These are phyloP conservation scores for Phytophthora podocarpi DNA, from an alignment of 352 stramenopile genomes.

Conservation along the genomic window DNA sequence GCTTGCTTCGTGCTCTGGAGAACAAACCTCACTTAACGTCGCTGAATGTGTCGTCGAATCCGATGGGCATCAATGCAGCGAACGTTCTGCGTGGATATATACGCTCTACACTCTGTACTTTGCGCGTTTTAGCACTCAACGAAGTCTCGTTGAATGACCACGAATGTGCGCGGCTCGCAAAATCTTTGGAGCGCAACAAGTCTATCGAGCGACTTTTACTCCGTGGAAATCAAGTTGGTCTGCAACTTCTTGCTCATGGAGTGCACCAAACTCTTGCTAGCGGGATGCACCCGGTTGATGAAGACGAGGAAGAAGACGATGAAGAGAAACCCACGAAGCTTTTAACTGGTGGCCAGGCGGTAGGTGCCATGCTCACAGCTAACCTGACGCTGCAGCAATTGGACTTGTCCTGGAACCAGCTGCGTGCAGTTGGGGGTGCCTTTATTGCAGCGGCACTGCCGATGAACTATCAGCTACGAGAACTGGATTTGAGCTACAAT, in stretches of 20 bases:
- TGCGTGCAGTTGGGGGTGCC: slow-evolving; percentile 44
- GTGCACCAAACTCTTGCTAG: too few relatives aligned
- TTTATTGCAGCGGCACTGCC: slow-evolving; percentile 59
- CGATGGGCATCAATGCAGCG: slow-evolving; percentile 51
- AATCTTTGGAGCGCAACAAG: slow-evolving; percentile 76
- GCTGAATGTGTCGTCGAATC: slow-evolving; percentile 69
- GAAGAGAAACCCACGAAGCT: slow-evolving; percentile 11
- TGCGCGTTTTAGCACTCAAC: slow-evolving; percentile 59
- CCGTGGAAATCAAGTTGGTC: slow-evolving; percentile 75
- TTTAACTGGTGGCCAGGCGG: slow-evolving; percentile 69
- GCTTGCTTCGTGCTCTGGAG: slow-evolving; percentile 58
- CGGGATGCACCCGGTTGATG: neutral
- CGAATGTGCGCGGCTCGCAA: slow-evolving; percentile 75
- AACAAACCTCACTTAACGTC: slow-evolving; percentile 70
- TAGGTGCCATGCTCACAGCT: slow-evolving; percentile 81
- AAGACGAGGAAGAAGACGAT: slow-evolving; percentile 19
- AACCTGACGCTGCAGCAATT: slow-evolving; percentile 76
- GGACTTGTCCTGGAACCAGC: slow-evolving; percentile 88
- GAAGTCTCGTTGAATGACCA: slow-evolving; percentile 62
- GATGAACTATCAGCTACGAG: slow-evolving; percentile 67
- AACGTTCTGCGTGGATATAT: slow-evolving; percentile 61
- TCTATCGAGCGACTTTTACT: slow-evolving; percentile 69
- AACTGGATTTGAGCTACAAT: slow-evolving; percentile 75
- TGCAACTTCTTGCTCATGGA: slow-evolving; percentile 38
- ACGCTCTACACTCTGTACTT: slow-evolving; percentile 62